Base-by-base conservation (phyloP, 2,329 filamentous ascomycete genomes). In the Penicillium palitans region DNA sequence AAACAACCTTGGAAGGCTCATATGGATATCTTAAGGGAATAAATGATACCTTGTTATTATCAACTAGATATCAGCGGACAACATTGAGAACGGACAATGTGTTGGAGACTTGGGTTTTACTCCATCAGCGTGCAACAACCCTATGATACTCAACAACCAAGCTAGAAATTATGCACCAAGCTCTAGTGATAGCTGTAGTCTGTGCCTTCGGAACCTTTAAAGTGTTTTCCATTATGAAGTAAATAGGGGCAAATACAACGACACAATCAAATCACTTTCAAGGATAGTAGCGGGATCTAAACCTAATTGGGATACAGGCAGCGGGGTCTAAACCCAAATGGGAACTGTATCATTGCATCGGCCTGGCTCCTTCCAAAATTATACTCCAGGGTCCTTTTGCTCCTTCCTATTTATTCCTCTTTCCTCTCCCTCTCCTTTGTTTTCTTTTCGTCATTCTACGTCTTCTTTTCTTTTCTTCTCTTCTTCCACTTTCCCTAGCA, bases 271-370 rank as follows among this genome's bases (percentile, higher is more conserved):
- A 33, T 29, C 10, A 29, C 17, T n/a, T 45, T 27, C 4, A 45
- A 45, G 9, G 17, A 13, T 31, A 33, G 15, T 15, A 21, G 39
- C 24, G 54, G 54, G 31, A 8, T 52, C 50, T 52, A 52, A 27
- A 6, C 50, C 50, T 19, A 52, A 46, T 25, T 19, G 6, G 31
- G 21, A 56, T 29, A 31, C 44, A 24, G 27, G 1, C 39, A 15
- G 9, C 54, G 54, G 54, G 42, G 24, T 56, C 54, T 56, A 56
- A 56, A 29, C 54, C 47, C 17, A 45, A 56, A 39, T 13, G 6
- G 52, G 45, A 39, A 25, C 17, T 27, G 8, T 35, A 35, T 35
- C 13, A 24, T 48, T 24, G 7, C 6, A 15, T 27, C 24, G 3
- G 10, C 27, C 27, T 47, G 7, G 19, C 19, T 33, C 29, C 29